phyloP scores from a whole-genome alignment of 2,329 filamentous ascomycete species.

The Didymella keratinophila region DNA sequence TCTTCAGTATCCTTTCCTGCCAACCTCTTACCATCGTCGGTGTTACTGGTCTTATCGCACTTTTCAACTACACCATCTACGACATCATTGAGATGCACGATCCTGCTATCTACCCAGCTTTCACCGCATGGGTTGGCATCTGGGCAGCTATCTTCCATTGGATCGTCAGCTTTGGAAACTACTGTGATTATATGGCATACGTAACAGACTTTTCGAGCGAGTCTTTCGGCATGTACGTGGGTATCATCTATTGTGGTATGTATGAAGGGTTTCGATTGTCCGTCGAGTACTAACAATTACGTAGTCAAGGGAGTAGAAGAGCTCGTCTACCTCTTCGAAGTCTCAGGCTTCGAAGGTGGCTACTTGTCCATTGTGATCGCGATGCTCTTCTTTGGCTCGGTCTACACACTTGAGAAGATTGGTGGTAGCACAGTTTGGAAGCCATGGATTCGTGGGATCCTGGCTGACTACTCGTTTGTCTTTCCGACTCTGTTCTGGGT shows the following conservation, averaged over 20 bases:
- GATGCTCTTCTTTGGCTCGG: slow-evolving; percentile 60
- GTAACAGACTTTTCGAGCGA: slow-evolving; percentile 65
- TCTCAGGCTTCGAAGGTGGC: slow-evolving; percentile 53
- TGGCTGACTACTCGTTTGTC: slow-evolving; percentile 61
- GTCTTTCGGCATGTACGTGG: slow-evolving; percentile 63
- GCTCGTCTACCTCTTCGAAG: slow-evolving; percentile 60
- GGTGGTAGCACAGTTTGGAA: slow-evolving; percentile 56
- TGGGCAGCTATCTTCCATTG: slow-evolving; percentile 67
- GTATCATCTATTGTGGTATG: slow-evolving; percentile 63
- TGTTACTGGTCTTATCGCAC: slow-evolving; percentile 59
- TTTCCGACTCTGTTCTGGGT: slow-evolving; percentile 62
- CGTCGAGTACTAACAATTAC: slow-evolving; percentile 1
- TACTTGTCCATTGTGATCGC: slow-evolving; percentile 61
- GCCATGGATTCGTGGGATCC: slow-evolving; percentile 55
- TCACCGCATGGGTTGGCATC: slow-evolving; percentile 65
- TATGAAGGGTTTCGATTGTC: neutral
- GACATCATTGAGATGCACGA: slow-evolving; percentile 62
- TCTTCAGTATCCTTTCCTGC: slow-evolving; percentile 61
- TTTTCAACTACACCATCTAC: slow-evolving; percentile 68
- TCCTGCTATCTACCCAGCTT: slow-evolving; percentile 59
- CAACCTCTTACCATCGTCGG: slow-evolving; percentile 66
- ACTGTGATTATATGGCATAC: slow-evolving; percentile 66
- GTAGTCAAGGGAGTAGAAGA: slow-evolving; percentile 65
- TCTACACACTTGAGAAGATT: slow-evolving; percentile 60
- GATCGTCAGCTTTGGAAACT: slow-evolving; percentile 61